A percentile compares a stretch with the other conserved stretches of the same genome.
These are phyloP conservation scores for Dichomitus squalens DNA, from an alignment of 1,284 basidiomycete genomes.

Conservation along the genomic window DNA sequence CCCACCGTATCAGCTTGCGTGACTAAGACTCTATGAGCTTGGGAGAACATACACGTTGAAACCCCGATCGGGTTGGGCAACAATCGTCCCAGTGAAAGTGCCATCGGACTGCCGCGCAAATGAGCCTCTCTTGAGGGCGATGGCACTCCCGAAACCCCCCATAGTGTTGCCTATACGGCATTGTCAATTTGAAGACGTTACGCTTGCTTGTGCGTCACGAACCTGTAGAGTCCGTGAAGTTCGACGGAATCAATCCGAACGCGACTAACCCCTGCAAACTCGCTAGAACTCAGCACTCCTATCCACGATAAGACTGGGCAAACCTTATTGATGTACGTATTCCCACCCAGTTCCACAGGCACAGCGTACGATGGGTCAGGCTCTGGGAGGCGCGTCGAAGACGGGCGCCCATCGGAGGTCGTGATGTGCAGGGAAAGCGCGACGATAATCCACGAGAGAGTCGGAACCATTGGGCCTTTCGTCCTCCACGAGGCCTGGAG, in stretches of 20 bases:
- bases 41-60: constrained; percentile 39
- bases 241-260: constrained; percentile 41
- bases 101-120: constrained; percentile 32
- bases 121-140: constrained; percentile 35
- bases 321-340: constrained; percentile 35
- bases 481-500: not conserved
- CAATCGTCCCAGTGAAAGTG: constrained; percentile 43
- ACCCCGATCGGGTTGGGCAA: constrained; percentile 51
- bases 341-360: constrained; percentile 24
- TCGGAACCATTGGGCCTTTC: not conserved
- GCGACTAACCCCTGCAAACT: constrained; percentile 37
- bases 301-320: not conserved
- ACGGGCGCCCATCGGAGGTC: constrained; percentile 5
- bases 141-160: constrained; percentile 41
- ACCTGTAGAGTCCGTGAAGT: constrained; percentile 41
- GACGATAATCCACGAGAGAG: constrained; percentile 3
- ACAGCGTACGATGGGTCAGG: constrained; percentile 26
- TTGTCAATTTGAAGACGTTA: not conserved
- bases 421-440: constrained; percentile 10
- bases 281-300: not conserved
- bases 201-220: not conserved
- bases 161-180: constrained; percentile 36
- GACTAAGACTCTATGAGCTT: not conserved
- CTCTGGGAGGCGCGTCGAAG: constrained; percentile 4
- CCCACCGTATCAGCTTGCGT: not conserved